These are phyloP conservation scores for Colletotrichum trifolii DNA, from an alignment of 2,329 filamentous ascomycete species.

Conservation along the genomic window DNA sequence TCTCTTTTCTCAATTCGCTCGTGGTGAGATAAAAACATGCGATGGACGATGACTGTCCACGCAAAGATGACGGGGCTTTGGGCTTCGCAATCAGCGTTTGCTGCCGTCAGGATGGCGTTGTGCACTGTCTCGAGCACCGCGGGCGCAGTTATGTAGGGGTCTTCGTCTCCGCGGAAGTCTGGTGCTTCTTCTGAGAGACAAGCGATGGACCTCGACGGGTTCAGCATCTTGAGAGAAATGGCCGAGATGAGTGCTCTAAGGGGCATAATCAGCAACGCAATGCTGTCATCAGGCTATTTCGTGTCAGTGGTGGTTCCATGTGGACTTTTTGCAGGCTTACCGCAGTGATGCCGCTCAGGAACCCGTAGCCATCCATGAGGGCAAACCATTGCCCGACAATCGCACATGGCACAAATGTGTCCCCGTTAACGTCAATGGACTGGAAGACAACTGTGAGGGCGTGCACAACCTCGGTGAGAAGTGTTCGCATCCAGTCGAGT, in stretches of 20 bases:
- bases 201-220: conserved; percentile 68
- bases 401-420: conserved; percentile 66
- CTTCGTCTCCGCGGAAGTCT: conserved; percentile 43
- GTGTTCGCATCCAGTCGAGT: conserved; percentile 69
- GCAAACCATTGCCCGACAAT: conserved; percentile 78
- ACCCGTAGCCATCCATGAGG: conserved; percentile 75
- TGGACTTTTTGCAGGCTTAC: conserved; percentile 53
- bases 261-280: conserved; percentile 66
- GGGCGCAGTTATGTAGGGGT: conserved; percentile 75
- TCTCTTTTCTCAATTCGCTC: conserved; percentile 71
- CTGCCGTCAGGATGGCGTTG: conserved; percentile 72
- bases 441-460: conserved; percentile 79
- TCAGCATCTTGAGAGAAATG: conserved; percentile 78
- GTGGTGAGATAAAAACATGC: conserved; percentile 73
- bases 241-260: conserved; percentile 77
- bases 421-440: conserved; percentile 68
- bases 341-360: conserved; percentile 72
- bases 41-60: conserved; percentile 82
- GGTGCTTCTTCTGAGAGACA: conserved; percentile 57
- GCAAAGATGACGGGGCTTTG: conserved; percentile 81
- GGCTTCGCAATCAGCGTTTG: conserved; percentile 65
- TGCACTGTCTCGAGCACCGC: conserved; percentile 79
- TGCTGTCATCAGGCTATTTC: conserved; percentile 50
- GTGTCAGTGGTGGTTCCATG: conserved; percentile 1
- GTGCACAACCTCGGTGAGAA: conserved; percentile 78